phyloP scores from a whole-genome alignment of 371 early-diverging fungal genomes.

The Cokeromyces recurvatus region DNA sequence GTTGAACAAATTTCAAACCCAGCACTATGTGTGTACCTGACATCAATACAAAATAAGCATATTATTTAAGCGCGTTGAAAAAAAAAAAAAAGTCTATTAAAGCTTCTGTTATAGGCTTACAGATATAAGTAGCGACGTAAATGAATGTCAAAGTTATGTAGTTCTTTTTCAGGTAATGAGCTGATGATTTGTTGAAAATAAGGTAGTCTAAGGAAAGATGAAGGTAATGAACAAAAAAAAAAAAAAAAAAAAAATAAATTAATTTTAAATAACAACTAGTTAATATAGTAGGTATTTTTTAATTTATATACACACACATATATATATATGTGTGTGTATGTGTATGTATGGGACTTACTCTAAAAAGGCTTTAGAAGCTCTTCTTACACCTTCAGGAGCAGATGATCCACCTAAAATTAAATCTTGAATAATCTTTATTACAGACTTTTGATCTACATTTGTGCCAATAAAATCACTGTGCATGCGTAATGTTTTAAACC shows the following conservation, averaged over 20 bases:
- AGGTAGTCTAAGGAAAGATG: constrained; percentile 16
- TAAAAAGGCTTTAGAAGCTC: constrained; percentile 50
- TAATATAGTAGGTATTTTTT: background rate
- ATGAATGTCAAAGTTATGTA: constrained; percentile 20
- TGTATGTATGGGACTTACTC: too few relatives aligned
- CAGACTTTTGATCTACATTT: constrained; percentile 4
- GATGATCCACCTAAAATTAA: constrained; percentile 7
- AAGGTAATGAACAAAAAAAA: background rate
- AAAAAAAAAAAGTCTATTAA: background rate
- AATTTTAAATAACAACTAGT: background rate
- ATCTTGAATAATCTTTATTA: constrained; percentile 36
- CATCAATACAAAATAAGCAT: constrained; percentile 12
- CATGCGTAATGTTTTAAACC: constrained; percentile 59
- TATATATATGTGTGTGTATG: too few relatives aligned
- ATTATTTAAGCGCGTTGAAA: background rate
- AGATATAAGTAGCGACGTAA: constrained; percentile 28
- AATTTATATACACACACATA: too few relatives aligned
- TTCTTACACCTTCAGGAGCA: constrained; percentile 24
- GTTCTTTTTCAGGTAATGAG: constrained; percentile 10
- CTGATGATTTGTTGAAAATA: constrained; percentile 18
- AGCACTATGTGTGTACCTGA: constrained; percentile 72
- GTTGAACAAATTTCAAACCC: constrained; percentile 77
- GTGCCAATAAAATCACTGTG: constrained; percentile 10
- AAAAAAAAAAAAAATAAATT: background rate
- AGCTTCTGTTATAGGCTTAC: constrained; percentile 16